phyloP scores from a whole-genome alignment of 2,329 filamentous ascomycete genomes.

The Fusarium tanahbumbuense region DNA sequence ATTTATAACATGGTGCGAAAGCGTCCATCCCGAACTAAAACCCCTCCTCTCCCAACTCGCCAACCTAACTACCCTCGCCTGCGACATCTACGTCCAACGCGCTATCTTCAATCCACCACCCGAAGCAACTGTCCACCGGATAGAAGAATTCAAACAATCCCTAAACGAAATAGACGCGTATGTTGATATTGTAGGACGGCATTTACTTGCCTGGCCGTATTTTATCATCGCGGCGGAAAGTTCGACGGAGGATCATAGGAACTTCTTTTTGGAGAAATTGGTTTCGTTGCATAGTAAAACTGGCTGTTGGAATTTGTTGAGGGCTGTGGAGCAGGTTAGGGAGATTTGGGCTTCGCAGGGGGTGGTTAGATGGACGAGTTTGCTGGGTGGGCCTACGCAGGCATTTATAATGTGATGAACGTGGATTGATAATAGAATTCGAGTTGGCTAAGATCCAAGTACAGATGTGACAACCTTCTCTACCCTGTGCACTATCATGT shows the following conservation, averaged over 20 bases:
- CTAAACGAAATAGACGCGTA: slow-evolving; percentile 35
- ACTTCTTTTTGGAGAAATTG: slow-evolving; percentile 39
- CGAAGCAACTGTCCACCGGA: slow-evolving; percentile 21
- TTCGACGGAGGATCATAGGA: slow-evolving; percentile 31
- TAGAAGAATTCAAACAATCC: slow-evolving; percentile 35
- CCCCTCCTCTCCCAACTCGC: slow-evolving; percentile 30
- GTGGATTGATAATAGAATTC: no score
- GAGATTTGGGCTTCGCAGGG: slow-evolving; percentile 43
- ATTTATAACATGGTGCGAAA: slow-evolving; percentile 39
- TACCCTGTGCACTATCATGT: slow-evolving; percentile 5
- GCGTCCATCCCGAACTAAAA: slow-evolving; percentile 38
- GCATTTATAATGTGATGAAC: slow-evolving; percentile 39
- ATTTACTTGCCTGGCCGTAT: slow-evolving; percentile 39
- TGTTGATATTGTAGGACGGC: slow-evolving; percentile 33
- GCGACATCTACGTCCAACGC: slow-evolving; percentile 39
- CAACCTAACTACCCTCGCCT: slow-evolving; percentile 34
- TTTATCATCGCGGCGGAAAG: slow-evolving; percentile 42
- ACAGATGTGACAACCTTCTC: slow-evolving; percentile 18
- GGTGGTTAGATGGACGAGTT: slow-evolving; percentile 38
- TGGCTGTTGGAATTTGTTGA: slow-evolving; percentile 38
- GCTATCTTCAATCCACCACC: slow-evolving; percentile 33
- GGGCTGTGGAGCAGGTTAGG: slow-evolving; percentile 40
- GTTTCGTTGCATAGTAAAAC: slow-evolving; percentile 31
- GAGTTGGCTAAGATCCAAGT: background rate
- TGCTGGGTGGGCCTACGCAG: slow-evolving; percentile 39